Percentiles rank a stretch among this genome's conserved stretches.
Evolutionary conservation across 768 basidiomycete genomes (phyloP).

Genomic region (Roridomyces roridus): DNA sequence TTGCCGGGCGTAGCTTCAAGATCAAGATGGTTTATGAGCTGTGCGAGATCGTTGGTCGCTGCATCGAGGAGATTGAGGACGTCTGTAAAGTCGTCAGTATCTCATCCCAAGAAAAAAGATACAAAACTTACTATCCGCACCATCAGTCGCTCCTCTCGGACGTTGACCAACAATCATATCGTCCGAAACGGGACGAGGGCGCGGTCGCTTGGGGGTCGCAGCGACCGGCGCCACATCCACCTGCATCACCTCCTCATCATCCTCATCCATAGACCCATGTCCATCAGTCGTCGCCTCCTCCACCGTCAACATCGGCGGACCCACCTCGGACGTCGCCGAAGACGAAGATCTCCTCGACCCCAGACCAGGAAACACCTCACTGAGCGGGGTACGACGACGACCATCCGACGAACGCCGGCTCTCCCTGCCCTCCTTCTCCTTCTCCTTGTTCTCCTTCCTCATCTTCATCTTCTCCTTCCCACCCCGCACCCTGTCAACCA

Average conservation of each 20-base stretch:
- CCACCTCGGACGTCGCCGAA: constrained; percentile 8
- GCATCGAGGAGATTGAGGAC: constrained; percentile 76
- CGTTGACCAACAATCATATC: constrained; percentile 32
- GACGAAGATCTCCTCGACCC: constrained; percentile 25
- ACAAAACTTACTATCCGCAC: constrained; percentile 52
- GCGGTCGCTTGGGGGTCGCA: constrained; percentile 53
- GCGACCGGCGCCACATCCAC: constrained; percentile 20
- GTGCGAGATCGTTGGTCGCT: constrained; percentile 80
- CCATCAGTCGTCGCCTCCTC: constrained; percentile 63
- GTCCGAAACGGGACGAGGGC: constrained; percentile 70
- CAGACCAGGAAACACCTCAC: constrained; percentile 64
- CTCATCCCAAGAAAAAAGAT: background rate
- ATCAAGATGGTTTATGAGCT: constrained; percentile 81
- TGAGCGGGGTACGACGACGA: constrained; percentile 58
- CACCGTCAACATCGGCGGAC: constrained; percentile 42
- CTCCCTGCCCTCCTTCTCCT: constrained; percentile 40
- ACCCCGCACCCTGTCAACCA: constrained; percentile 35
- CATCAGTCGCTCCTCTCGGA: constrained; percentile 66
- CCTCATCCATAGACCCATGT: constrained; percentile 39
- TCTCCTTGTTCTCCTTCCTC: constrained; percentile 29
- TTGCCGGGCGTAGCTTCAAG: constrained; percentile 76
- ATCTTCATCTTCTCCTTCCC: constrained; percentile 33
- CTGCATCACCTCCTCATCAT: constrained; percentile 25
- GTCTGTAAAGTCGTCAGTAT: constrained; percentile 39
- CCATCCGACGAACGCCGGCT: constrained; percentile 56